A percentile compares a stretch with the other conserved stretches of the same genome.
These are phyloP conservation scores for Arthrinium puccinioides DNA, from an alignment of 2,329 filamentous ascomycete species.

Conservation along the genomic window DNA sequence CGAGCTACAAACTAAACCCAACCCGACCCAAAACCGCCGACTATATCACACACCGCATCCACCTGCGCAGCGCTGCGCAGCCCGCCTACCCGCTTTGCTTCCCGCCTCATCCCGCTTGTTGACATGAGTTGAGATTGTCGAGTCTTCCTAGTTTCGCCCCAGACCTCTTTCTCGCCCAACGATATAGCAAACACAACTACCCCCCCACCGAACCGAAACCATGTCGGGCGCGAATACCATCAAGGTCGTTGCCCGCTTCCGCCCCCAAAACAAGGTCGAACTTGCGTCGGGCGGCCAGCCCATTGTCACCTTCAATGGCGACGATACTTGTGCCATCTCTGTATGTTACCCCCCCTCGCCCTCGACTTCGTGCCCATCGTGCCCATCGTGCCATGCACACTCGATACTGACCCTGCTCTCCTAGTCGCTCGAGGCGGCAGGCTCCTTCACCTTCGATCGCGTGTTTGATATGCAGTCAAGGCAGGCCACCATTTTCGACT, in stretches of 20 bases:
- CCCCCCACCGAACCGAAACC: no score
- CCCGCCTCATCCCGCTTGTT: no score
- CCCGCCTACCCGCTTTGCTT: no score
- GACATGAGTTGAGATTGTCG: no score
- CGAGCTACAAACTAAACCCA: no score
- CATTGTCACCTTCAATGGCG: slow-evolving; percentile 80
- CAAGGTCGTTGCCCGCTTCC: slow-evolving; percentile 94
- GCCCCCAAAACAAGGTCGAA: slow-evolving; percentile 94
- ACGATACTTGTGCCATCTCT: slow-evolving; percentile 81
- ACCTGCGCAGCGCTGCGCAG: no score
- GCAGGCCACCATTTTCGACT: slow-evolving; percentile 94
- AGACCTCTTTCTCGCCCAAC: no score
- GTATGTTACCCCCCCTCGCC: slow-evolving; percentile 44
- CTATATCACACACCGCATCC: no score
- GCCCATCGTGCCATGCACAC: slow-evolving; percentile 11
- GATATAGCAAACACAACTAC: no score
- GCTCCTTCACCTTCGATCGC: slow-evolving; percentile 92
- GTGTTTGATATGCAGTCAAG: slow-evolving; percentile 92
- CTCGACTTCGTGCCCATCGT: slow-evolving; percentile 13
- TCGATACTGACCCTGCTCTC: slow-evolving; percentile 4
- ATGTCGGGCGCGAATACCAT: slow-evolving; percentile 59
- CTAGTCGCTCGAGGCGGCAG: slow-evolving; percentile 75
- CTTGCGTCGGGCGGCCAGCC: slow-evolving; percentile 83
- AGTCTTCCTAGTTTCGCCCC: no score
- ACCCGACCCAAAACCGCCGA: no score